Percentiles rank a stretch among this genome's conserved stretches.
Evolutionary conservation across 768 basidiomycete species (phyloP).

Genomic region (Mycena latifolia): DNA sequence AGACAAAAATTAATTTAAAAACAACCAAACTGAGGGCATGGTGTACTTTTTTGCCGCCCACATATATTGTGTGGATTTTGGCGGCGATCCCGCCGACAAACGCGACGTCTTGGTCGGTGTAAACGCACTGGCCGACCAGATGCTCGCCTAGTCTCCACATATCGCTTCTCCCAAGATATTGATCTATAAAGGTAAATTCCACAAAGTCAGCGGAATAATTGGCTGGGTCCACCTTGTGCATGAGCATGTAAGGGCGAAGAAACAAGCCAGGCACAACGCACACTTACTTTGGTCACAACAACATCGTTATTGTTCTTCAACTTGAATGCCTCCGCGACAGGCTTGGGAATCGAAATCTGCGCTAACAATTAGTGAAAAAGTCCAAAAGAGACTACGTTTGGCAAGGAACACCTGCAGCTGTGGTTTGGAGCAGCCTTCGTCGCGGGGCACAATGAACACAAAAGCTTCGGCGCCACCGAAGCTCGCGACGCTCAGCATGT

Average conservation of each 20-base stretch:
- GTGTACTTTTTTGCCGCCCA: conserved; percentile 73
- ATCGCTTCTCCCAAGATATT: conserved; percentile 95
- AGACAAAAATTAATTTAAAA: conserved; percentile 5
- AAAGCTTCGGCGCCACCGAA: conserved; percentile 60
- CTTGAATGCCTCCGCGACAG: conserved; percentile 78
- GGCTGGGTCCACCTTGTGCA: conserved; percentile 45
- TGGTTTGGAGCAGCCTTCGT: conserved; percentile 70
- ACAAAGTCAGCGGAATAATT: conserved; percentile 79
- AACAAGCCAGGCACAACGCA: too few relatives aligned
- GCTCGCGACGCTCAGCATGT: conserved; percentile 70
- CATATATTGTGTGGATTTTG: conserved; percentile 84
- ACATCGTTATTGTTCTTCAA: conserved; percentile 73
- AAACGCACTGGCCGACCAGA: conserved; percentile 84
- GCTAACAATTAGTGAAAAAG: background rate
- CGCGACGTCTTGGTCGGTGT: conserved; percentile 85
- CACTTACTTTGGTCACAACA: too few relatives aligned
- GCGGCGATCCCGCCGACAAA: conserved; percentile 89
- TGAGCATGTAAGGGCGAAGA: conserved; percentile 41
- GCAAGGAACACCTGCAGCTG: conserved; percentile 68
- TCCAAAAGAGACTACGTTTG: background rate
- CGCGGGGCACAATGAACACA: conserved; percentile 75
- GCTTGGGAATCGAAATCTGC: conserved; percentile 82
- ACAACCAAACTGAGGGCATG: background rate
- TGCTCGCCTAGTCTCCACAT: conserved; percentile 95
- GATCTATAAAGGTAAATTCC: conserved; percentile 94